A percentile compares a stretch with the other conserved stretches of the same genome.
phyloP scores from a whole-genome alignment of 78 protist genomes.

The Dictyostelium capitatum region DNA sequence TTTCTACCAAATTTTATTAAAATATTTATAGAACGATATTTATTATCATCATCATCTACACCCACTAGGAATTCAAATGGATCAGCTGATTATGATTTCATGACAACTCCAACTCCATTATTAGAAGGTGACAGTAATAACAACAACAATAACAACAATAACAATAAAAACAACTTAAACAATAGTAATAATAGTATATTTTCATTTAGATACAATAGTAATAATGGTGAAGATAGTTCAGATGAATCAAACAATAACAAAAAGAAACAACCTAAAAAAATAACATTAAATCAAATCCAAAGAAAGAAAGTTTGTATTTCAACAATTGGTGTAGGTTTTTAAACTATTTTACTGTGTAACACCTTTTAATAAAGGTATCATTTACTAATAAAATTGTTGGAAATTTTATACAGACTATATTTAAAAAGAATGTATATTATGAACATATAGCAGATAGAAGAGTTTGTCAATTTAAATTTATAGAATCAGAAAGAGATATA shows the following conservation, averaged over 20 bases:
- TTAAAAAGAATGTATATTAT: conserved; percentile 64
- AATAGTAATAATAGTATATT: not conserved
- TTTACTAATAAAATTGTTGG: not conserved
- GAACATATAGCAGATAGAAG: conserved; percentile 62
- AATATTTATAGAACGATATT: conserved; percentile 6
- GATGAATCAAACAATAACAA: not conserved
- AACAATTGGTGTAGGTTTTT: conserved; percentile 43
- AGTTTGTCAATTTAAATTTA: conserved; percentile 26
- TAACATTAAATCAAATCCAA: conserved; percentile 16
- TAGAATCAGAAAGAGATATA: conserved; percentile 58
- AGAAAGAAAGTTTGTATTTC: conserved; percentile 44
- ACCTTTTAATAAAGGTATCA: not conserved
- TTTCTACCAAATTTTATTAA: conserved; percentile 21
- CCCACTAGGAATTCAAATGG: not conserved
- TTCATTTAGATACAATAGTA: not conserved
- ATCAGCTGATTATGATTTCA: no score
- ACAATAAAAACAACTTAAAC: not conserved
- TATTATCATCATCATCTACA: conserved; percentile 5
- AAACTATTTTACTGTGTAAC: no score
- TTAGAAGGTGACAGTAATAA: not conserved
- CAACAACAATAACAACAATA: not conserved
- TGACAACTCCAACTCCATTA: not conserved
- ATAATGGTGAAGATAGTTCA: conserved; percentile 6
- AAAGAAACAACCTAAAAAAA: conserved; percentile 1
- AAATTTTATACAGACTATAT: conserved; percentile 17